Percentiles rank a stretch among this genome's conserved stretches.
phyloP scores from a whole-genome alignment of 148 eudicot species.

The Suaeda aralocaspica region DNA sequence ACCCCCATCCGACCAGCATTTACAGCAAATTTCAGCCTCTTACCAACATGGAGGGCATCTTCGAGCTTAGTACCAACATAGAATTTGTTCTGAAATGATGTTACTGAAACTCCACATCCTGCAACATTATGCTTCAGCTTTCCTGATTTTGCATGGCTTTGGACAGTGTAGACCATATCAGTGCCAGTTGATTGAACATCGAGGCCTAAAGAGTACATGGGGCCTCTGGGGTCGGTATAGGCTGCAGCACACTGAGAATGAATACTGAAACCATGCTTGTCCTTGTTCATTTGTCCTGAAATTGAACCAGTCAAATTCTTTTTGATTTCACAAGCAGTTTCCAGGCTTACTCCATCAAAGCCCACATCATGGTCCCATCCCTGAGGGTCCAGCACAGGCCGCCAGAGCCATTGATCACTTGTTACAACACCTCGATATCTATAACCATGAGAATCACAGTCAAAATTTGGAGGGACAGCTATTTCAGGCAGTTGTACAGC shows the following conservation, averaged over 20 bases:
- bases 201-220: constrained; percentile 53
- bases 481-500: constrained; percentile 66
- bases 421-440: constrained; percentile 70
- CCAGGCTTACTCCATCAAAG: constrained; percentile 83
- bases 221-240: constrained; percentile 53
- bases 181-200: constrained; percentile 69
- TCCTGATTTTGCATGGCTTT: constrained; percentile 46
- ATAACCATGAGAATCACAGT: constrained; percentile 62
- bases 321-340: constrained; percentile 47
- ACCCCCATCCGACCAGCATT: constrained; percentile 68
- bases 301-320: constrained; percentile 42
- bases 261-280: constrained; percentile 75
- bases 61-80: constrained; percentile 75
- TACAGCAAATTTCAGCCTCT: constrained; percentile 47
- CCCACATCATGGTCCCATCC: constrained; percentile 99
- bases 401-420: constrained; percentile 63
- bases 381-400: constrained; percentile 82
- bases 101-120: constrained; percentile 73
- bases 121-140: constrained; percentile 46
- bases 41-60: constrained; percentile 52
- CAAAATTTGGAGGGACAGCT: constrained; percentile 74
- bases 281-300: constrained; percentile 96
- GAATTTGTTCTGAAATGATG: constrained; percentile 53
- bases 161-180: constrained; percentile 61
- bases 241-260: constrained; percentile 69